Evolutionary conservation across 2,329 filamentous ascomycete species (phyloP).

Genomic region (Bipolaris victoriae): DNA sequence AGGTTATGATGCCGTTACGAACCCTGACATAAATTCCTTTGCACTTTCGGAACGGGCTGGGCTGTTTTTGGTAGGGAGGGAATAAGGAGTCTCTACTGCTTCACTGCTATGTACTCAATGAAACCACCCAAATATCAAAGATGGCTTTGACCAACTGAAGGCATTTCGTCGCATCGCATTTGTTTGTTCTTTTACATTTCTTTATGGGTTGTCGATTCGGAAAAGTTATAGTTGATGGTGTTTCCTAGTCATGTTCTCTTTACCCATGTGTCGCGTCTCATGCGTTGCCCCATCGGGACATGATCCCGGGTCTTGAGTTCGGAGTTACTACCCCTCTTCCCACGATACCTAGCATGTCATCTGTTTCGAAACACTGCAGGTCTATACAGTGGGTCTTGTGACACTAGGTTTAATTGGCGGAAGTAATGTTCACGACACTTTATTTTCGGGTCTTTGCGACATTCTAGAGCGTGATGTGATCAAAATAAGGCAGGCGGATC

Average conservation of each 20-base stretch:
- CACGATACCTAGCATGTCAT: slow-evolving; percentile 4
- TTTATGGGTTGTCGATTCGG: neutral
- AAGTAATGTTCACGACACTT: slow-evolving; percentile 4
- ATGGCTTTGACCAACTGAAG: slow-evolving; percentile 33
- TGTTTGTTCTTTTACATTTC: neutral
- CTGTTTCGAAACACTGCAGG: slow-evolving; percentile 13
- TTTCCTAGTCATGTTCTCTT: neutral
- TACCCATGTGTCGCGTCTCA: neutral
- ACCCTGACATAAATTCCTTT: slow-evolving; percentile 39
- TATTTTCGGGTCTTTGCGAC: slow-evolving; percentile 1
- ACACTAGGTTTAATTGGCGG: slow-evolving; percentile 12
- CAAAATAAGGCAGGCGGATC: slow-evolving; percentile 2
- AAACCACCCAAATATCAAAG: slow-evolving; percentile 39
- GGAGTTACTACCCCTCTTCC: neutral
- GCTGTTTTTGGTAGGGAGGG: slow-evolving; percentile 37
- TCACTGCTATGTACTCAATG: slow-evolving; percentile 42
- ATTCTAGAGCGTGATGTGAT: neutral
- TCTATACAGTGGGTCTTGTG: slow-evolving; percentile 1
- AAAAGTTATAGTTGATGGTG: neutral
- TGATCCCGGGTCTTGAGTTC: neutral
- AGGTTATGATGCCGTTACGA: slow-evolving; percentile 35
- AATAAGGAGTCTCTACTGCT: slow-evolving; percentile 38
- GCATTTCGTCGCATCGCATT: neutral
- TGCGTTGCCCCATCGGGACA: neutral
- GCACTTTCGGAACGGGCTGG: slow-evolving; percentile 39